phyloP scores from a whole-genome alignment of 768 basidiomycete species.

The Galerina marginata region DNA sequence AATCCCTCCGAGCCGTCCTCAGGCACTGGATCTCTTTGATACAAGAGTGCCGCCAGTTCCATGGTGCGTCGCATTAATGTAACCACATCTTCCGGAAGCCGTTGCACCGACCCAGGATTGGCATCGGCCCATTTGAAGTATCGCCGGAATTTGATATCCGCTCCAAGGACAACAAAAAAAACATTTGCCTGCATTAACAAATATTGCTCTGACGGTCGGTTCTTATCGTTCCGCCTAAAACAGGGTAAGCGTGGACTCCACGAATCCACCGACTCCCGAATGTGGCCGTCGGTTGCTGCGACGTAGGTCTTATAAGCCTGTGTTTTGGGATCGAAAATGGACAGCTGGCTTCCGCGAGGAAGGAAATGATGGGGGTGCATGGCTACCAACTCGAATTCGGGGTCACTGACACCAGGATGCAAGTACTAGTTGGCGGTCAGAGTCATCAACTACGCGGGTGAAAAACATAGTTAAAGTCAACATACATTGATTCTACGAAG shows the following conservation, averaged over 20 bases:
- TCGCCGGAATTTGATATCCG: background rate
- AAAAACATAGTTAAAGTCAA: background rate
- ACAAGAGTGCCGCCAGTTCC: conserved; percentile 1
- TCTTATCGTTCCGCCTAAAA: background rate
- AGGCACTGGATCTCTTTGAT: background rate
- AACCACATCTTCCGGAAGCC: too few relatives aligned
- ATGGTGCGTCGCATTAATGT: background rate
- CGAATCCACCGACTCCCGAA: conserved; percentile 4
- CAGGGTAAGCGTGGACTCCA: background rate
- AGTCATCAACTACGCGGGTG: background rate
- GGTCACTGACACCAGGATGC: conserved; percentile 15
- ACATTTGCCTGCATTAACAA: background rate
- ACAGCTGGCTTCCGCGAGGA: conserved; percentile 19
- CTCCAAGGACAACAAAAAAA: background rate
- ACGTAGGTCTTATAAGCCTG: conserved; percentile 9
- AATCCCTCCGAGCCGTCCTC: too few relatives aligned
- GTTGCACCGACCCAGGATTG: too few relatives aligned
- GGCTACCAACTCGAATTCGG: conserved; percentile 22
- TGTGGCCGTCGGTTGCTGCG: conserved; percentile 17
- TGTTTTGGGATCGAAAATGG: conserved; percentile 13
- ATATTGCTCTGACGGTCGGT: background rate
- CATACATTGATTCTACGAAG: background rate
- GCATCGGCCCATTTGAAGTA: background rate
- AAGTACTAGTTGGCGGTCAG: conserved; percentile 12
- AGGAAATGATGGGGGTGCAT: conserved; percentile 28